Percentiles rank a stretch among this genome's conserved stretches.
Evolutionary conservation across 495 filamentous ascomycete species (phyloP).

Genomic region (Aspergillus sclerotioniger): DNA sequence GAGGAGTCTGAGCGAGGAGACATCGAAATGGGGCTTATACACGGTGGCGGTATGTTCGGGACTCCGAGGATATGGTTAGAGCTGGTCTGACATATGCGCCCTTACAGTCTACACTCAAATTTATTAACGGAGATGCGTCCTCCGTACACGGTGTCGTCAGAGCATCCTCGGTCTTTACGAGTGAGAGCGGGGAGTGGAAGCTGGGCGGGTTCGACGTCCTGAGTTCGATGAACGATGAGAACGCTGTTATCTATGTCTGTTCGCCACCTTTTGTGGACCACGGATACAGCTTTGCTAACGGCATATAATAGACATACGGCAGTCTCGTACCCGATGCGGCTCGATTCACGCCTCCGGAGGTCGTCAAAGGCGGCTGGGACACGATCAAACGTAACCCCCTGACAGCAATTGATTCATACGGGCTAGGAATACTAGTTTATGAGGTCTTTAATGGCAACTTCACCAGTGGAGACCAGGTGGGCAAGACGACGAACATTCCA

Average conservation of each 20-base stretch:
- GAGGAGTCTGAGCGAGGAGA: constrained; percentile 81
- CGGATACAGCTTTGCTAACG: constrained; percentile 3
- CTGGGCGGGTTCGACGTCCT: constrained; percentile 89
- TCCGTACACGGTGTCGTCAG: constrained; percentile 86
- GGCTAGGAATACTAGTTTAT: constrained; percentile 78
- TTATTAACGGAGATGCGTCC: constrained; percentile 89
- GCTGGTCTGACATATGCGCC: constrained; percentile 1
- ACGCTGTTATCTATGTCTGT: constrained; percentile 85
- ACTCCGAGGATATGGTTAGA: neutral
- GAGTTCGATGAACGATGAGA: constrained; percentile 93
- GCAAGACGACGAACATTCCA: constrained; percentile 83
- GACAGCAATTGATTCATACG: constrained; percentile 80
- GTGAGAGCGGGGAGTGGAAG: constrained; percentile 98
- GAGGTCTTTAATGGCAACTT: constrained; percentile 90
- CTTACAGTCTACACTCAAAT: constrained; percentile 79
- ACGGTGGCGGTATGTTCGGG: constrained; percentile 65
- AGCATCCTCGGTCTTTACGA: constrained; percentile 80
- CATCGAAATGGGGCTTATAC: constrained; percentile 91
- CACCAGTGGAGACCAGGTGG: constrained; percentile 67
- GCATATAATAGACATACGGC: constrained; percentile 65
- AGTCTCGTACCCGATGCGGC: constrained; percentile 79
- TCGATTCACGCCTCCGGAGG: constrained; percentile 80
- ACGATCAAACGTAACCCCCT: constrained; percentile 78
- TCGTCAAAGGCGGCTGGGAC: constrained; percentile 85
- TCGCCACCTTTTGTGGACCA: neutral